A percentile compares a stretch with the other conserved stretches of the same genome.
Conservation (phyloP, 2,329 filamentous ascomycete species). For the Pestalotiopsis sp. region DNA sequence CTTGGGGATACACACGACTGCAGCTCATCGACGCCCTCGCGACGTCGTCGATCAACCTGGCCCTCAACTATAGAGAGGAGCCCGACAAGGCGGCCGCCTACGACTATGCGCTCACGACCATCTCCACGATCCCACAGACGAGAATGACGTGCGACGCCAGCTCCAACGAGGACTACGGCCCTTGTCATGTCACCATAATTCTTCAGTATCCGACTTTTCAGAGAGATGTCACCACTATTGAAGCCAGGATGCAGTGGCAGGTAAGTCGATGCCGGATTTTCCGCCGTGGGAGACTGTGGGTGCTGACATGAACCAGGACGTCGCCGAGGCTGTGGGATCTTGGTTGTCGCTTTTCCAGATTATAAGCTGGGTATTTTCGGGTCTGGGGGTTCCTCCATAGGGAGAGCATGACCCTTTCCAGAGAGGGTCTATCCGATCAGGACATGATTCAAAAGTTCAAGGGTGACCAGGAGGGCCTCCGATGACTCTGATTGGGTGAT, state of each 20-base stretch:
- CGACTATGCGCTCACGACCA: background rate
- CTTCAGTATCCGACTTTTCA: background rate
- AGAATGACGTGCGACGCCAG: background rate
- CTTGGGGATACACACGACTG: conserved; percentile 1
- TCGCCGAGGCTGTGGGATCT: conserved; percentile 4
- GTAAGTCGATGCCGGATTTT: background rate
- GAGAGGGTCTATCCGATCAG: too few species aligned
- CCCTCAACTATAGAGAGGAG: background rate
- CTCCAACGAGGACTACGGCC: background rate
- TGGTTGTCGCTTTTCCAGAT: conserved; percentile 13
- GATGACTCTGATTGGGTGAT: too few species aligned
- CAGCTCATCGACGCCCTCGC: conserved; percentile 3
- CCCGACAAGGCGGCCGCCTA: background rate
- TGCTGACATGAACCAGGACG: background rate
- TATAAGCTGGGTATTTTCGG: conserved; percentile 2
- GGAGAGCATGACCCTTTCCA: background rate
- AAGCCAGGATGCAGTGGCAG: background rate
- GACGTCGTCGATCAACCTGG: conserved; percentile 1
- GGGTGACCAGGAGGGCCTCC: background rate
- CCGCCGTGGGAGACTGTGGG: background rate
- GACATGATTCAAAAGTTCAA: background rate
- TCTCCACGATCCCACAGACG: background rate
- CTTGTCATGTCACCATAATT: background rate
- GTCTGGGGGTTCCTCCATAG: background rate
- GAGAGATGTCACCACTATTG: background rate